phyloP scores from a whole-genome alignment of 371 early-diverging fungal species.

The Syncephalastrum racemosum region DNA sequence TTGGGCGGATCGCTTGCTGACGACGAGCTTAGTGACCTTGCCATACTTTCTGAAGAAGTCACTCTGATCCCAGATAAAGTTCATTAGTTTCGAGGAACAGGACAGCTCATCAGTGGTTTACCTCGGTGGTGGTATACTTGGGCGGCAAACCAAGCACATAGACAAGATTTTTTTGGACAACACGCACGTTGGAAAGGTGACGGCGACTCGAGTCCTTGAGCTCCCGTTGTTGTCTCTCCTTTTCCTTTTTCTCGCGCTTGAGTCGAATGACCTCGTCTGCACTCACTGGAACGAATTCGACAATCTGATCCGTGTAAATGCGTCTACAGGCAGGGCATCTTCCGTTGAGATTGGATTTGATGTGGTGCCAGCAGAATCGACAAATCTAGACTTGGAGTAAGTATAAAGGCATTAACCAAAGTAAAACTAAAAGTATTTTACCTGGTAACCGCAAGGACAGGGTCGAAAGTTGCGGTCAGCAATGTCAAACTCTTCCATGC shows the following conservation, averaged over 20 bases:
- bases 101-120: constrained; percentile 25
- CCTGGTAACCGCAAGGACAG: constrained; percentile 88
- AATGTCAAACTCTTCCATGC: constrained; percentile 88
- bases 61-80: constrained; percentile 42
- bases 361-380: constrained; percentile 88
- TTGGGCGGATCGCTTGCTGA: constrained; percentile 61
- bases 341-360: constrained; percentile 80
- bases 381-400: constrained; percentile 61
- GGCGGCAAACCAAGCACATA: constrained; percentile 89
- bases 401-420: constrained; percentile 17
- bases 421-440: too few species aligned
- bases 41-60: constrained; percentile 97
- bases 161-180: constrained; percentile 92
- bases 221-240: constrained; percentile 83
- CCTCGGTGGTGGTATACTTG: constrained; percentile 82
- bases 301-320: constrained; percentile 61
- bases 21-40: constrained; percentile 86
- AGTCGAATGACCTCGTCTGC: constrained; percentile 42
- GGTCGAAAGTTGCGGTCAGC: constrained; percentile 83
- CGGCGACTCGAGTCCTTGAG: constrained; percentile 75
- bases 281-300: constrained; percentile 36
- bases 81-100: background rate
- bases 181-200: constrained; percentile 84
- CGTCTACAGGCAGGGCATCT: constrained; percentile 84
- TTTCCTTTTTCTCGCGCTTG: constrained; percentile 77